phyloP scores from a whole-genome alignment of 2,329 filamentous ascomycete genomes.

The Epichloe uncinata region DNA sequence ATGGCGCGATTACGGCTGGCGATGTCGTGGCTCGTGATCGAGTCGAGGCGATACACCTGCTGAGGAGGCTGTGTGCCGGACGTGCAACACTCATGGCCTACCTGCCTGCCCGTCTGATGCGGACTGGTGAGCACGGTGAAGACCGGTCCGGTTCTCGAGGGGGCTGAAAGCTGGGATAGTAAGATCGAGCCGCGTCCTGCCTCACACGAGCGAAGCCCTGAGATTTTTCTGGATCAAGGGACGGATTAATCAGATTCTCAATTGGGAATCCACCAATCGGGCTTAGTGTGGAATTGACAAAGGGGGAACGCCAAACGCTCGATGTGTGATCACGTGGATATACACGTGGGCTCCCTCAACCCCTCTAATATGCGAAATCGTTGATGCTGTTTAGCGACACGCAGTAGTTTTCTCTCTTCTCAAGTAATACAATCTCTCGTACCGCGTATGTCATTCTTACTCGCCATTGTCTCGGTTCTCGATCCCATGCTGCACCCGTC shows the following conservation, averaged over 20 bases:
- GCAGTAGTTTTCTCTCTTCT: too few relatives aligned
- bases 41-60: conserved; percentile 31
- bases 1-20: conserved; percentile 15
- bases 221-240: conserved; percentile 19
- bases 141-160: not conserved
- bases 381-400: too few relatives aligned
- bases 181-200: not conserved
- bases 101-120: not conserved
- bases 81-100: conserved; percentile 41
- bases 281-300: not conserved
- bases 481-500: not conserved
- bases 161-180: not conserved
- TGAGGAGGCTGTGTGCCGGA: conserved; percentile 39
- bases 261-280: conserved; percentile 5
- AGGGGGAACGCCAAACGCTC: too few relatives aligned
- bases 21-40: conserved; percentile 13
- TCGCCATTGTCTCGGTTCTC: too few relatives aligned
- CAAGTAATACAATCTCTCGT: not conserved
- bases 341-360: not conserved
- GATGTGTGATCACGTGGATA: not conserved
- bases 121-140: not conserved
- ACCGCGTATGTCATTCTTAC: not conserved
- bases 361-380: too few relatives aligned
- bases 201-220: conserved; percentile 14
- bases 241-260: not conserved